phyloP scores from a whole-genome alignment of 139 green algal genomes.

The Tetradesmus lagerheimii region DNA sequence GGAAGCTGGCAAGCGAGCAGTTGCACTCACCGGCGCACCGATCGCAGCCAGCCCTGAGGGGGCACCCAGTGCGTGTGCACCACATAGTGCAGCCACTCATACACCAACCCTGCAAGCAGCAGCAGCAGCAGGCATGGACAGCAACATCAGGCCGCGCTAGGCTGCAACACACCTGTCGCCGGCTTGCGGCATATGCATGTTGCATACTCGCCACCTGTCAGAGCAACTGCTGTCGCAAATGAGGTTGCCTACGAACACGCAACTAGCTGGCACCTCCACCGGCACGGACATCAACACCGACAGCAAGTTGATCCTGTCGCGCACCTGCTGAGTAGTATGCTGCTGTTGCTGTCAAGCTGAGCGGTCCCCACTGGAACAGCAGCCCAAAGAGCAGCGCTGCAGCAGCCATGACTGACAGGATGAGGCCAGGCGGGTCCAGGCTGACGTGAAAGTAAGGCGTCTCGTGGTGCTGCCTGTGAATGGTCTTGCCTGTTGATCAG shows the following conservation, averaged over 20 bases:
- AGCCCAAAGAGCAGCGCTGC: constrained; percentile 35
- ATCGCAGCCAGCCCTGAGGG: constrained; percentile 17
- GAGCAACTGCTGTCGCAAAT: too few relatives aligned
- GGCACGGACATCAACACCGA: too few relatives aligned
- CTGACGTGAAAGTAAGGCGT: constrained; percentile 46
- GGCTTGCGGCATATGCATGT: too few relatives aligned
- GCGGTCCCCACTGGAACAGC: neutral
- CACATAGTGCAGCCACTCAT: constrained; percentile 49
- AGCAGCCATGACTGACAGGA: constrained; percentile 33
- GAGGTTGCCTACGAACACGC: too few relatives aligned
- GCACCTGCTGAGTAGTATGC: constrained; percentile 44
- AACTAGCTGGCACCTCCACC: too few relatives aligned
- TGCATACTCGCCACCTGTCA: too few relatives aligned
- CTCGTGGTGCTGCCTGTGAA: constrained; percentile 49
- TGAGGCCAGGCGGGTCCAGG: constrained; percentile 47
- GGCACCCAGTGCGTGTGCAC: constrained; percentile 49
- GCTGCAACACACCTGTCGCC: too few relatives aligned
- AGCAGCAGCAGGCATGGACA: constrained; percentile 14
- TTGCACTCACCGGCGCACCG: neutral
- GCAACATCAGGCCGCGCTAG: too few relatives aligned
- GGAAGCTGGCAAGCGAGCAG: neutral
- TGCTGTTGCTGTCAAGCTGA: constrained; percentile 38
- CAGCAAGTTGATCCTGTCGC: too few relatives aligned
- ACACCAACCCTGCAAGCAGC: constrained; percentile 32
- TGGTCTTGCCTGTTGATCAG: constrained; percentile 32